phyloP scores from a whole-genome alignment of 139 green algal species.

The Cymbomonas tetramitiformis region DNA sequence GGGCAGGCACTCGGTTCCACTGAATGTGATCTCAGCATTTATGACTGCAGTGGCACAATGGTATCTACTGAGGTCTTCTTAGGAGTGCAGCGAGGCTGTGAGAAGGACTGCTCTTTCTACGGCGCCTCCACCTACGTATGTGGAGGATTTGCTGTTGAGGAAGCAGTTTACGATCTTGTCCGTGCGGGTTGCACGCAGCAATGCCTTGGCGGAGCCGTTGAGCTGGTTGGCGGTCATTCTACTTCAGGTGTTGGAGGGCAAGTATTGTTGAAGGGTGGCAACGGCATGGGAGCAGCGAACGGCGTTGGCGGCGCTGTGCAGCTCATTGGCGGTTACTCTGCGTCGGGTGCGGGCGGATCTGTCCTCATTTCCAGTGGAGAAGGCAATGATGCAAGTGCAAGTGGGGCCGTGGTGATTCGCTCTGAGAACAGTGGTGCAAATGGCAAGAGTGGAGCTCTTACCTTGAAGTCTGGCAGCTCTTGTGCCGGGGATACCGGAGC shows the following conservation, averaged over 20 bases:
- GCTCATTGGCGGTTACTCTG: background rate
- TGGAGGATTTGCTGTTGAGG: too few species aligned
- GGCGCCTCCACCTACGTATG: background rate
- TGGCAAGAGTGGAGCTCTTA: background rate
- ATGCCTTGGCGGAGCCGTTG: conserved; percentile 4
- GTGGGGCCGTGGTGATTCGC: background rate
- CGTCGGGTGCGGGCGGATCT: background rate
- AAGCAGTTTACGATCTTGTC: too few species aligned
- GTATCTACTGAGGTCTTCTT: background rate
- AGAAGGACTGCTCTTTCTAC: background rate
- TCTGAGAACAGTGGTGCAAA: background rate
- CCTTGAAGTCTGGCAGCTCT: background rate
- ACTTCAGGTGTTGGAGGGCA: background rate
- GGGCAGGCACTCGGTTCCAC: background rate
- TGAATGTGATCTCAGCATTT: background rate
- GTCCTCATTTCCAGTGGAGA: background rate
- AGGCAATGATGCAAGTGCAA: background rate
- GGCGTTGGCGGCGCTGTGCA: background rate
- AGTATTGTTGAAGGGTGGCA: background rate
- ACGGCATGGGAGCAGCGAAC: background rate
- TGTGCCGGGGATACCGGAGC: background rate
- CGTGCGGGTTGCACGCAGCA: background rate
- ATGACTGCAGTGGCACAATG: background rate
- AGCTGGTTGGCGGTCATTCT: background rate
- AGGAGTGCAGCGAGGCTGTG: background rate